A percentile compares a stretch with the other conserved stretches of the same genome.
phyloP scores from a whole-genome alignment of 805 yeast species.

The Kregervanrija delftensis region DNA sequence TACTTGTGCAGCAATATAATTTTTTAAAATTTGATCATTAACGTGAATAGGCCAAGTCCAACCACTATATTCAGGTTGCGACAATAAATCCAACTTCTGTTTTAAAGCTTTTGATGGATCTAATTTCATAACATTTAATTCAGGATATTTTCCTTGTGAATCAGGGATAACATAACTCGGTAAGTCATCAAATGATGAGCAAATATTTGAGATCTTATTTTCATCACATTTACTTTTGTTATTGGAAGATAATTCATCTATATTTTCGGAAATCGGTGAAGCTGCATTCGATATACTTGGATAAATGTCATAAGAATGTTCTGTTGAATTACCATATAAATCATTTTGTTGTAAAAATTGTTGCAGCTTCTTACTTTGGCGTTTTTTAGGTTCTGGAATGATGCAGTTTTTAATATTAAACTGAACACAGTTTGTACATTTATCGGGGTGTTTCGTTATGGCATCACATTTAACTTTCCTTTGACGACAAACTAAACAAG shows the following conservation, averaged over 20 bases:
- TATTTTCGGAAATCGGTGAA: background rate
- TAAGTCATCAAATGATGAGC: background rate
- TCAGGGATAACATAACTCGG: slow-evolving; percentile 18
- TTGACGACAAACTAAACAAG: slow-evolving; percentile 72
- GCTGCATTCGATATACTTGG: background rate
- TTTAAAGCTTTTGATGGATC: slow-evolving; percentile 17
- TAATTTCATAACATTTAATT: slow-evolving; percentile 13
- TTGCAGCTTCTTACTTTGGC: slow-evolving; percentile 20
- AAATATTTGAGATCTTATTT: too few species aligned
- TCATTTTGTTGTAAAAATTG: slow-evolving; percentile 11
- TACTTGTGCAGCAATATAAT: slow-evolving; percentile 11
- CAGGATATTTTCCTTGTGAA: slow-evolving; percentile 17
- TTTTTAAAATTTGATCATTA: slow-evolving; percentile 25
- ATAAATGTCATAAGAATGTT: too few species aligned
- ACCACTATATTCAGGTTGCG: slow-evolving; percentile 25
- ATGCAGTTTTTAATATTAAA: slow-evolving; percentile 61
- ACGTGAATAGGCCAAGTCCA: slow-evolving; percentile 26
- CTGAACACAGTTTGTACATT: slow-evolving; percentile 62
- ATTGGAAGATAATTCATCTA: too few species aligned
- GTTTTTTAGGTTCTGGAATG: slow-evolving; percentile 43
- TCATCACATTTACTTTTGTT: too few species aligned
- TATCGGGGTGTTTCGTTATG: slow-evolving; percentile 39
- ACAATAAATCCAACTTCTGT: slow-evolving; percentile 9
- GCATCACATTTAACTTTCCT: slow-evolving; percentile 80
- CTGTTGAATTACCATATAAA: too few species aligned